Evolutionary conservation across 257 asterid species (phyloP), one percentile per base, ranked within the genome.

Genomic region (Penstemon eatonii): DNA sequence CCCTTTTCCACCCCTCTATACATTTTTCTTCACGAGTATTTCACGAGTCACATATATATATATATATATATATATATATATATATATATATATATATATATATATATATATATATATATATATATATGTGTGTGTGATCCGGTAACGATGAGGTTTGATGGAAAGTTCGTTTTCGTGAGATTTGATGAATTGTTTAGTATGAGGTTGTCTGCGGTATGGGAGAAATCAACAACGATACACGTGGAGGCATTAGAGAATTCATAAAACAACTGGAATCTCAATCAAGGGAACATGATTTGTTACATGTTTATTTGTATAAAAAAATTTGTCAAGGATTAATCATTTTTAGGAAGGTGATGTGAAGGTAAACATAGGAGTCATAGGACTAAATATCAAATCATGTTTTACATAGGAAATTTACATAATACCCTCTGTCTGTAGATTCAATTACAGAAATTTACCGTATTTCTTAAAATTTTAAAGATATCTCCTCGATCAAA

Each of bases 91-190:
- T n/a, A n/a, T n/a, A n/a, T n/a, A n/a, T n/a, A n/a, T n/a, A n/a
- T n/a, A n/a, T n/a, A n/a, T n/a, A 45, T 41, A 19, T 53, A 67
- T 65, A 25, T 72, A 51, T 65, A 54, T 10, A 52, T 36, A 25
- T 39, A 54, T 52, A 46, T 0, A 4, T 33, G 0, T 37, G 11
- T 10, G n/a, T 41, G 44, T 11, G 58, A 60, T 73, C 49, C 6
- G 4, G 61, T 12, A 33, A 18, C 60, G 42, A 18, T 44, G 69
- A 4, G 60, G 76, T 7, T 50, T 44, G 70, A 59, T 54, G 74
- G 84, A 79, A 79, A 65, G 60, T 79, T 79, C 84, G 54, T 6
- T 36, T 61, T 46, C 58, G 75, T 46, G 49, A 68, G 72, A 52
- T 50, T 75, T 72, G 2, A 55, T 15, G 0, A 47, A 19, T 15